Conservation (phyloP, 176 grass and related monocot species). For the Eleusine coracana region DNA sequence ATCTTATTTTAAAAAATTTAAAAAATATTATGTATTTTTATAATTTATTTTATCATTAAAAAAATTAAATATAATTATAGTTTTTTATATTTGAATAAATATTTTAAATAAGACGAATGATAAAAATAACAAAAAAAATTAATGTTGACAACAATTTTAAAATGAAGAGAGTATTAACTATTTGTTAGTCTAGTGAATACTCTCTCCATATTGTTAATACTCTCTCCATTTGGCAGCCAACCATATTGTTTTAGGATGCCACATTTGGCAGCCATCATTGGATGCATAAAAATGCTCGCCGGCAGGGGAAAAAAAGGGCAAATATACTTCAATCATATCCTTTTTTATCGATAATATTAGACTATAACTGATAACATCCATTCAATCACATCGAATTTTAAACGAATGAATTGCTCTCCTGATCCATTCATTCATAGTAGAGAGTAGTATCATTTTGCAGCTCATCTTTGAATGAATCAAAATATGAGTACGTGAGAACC, state of each 20-base stretch:
- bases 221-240: background rate
- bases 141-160: too few relatives aligned
- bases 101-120: too few relatives aligned
- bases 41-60: too few relatives aligned
- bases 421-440: background rate
- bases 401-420: background rate
- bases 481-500: background rate
- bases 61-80: too few relatives aligned
- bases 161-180: too few relatives aligned
- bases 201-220: too few relatives aligned
- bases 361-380: background rate
- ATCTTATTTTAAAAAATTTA: too few relatives aligned
- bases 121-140: too few relatives aligned
- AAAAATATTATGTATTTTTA: too few relatives aligned
- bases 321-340: background rate
- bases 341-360: background rate
- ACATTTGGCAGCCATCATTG: conserved; percentile 15
- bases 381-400: background rate
- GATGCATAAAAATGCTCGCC: background rate
- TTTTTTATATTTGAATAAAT: too few relatives aligned
- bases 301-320: background rate
- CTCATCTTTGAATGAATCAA: conserved; percentile 15
- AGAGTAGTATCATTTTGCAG: background rate
- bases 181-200: background rate
- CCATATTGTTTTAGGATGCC: background rate